Evolutionary conservation across 1,139 yeast species (phyloP), one percentile per base, ranked within the genome.

Genomic region (Blastobotrys arbuscula): DNA sequence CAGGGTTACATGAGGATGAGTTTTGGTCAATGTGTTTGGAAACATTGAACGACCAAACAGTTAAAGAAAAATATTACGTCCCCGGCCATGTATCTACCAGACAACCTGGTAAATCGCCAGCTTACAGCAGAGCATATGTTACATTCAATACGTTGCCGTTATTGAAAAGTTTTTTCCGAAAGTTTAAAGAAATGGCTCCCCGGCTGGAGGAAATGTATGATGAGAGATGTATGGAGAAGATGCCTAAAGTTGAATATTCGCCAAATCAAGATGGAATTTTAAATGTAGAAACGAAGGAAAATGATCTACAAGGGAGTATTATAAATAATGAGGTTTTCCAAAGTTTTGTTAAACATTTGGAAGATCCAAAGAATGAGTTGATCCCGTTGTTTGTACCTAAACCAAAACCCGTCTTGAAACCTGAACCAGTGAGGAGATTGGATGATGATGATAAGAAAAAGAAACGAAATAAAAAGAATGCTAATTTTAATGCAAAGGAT

Each of bases 61-160:
- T 63, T 24, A 50, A 53, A 7, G 55, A 58, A n/a, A 46, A 45
- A 33, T 70, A 71, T 53, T 73, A 65, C 53, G 69, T 69, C 2
- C 56, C 58, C 28, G 77, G 77, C 2, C 54, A 57, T 10, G 58
- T 60, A 26, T 57, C 73, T 0, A 51, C 50, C 15, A 55, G 55
- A 45, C 31, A 28, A 28, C 30, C 18, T 2, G 43, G 39, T 31
- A 59, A 60, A 48, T 49, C 44, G 2, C 50, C 58, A 1, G 36
- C 48, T 9, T 46, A 39, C 16, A 49, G 58, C 12, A 48, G 60
- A 21, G 60, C 60, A 1, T 60, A 60, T 44, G 50, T 52, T 16
- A 49, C 47, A 7, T 57, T 60, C 48, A 50, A 50, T 12, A 42
- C 37, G 20, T 42, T 26, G 10, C 49, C 40, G 3, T 33, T 15